Conservation (phyloP, 2,329 filamentous ascomycete species). For the Zasmidium cellare region DNA sequence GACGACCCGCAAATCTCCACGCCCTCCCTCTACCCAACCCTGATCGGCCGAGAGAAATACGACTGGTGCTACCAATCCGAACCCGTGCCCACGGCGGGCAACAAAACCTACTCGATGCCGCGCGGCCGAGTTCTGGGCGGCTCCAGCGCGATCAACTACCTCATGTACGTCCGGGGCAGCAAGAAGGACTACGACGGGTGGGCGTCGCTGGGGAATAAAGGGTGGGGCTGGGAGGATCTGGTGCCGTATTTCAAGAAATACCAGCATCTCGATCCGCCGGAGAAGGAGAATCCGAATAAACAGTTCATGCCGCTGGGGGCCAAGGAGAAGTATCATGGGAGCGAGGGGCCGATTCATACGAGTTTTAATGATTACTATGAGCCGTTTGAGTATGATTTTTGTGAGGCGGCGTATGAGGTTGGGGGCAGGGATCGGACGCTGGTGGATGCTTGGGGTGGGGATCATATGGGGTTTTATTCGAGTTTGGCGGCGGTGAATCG, state of each 20-base stretch:
- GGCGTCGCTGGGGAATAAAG: constrained; percentile 27
- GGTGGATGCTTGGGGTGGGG: constrained; percentile 34
- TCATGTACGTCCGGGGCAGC: constrained; percentile 36
- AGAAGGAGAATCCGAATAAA: constrained; percentile 17
- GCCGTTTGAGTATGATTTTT: constrained; percentile 40
- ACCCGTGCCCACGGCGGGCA: constrained; percentile 21
- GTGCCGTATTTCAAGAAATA: constrained; percentile 32
- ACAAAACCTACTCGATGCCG: constrained; percentile 33
- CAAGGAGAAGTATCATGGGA: constrained; percentile 36
- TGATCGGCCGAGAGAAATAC: constrained; percentile 36
- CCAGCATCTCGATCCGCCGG: constrained; percentile 20
- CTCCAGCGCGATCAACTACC: constrained; percentile 41
- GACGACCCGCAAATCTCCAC: constrained; percentile 34
- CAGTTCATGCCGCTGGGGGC: constrained; percentile 23
- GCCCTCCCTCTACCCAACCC: constrained; percentile 32
- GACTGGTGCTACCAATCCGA: constrained; percentile 36
- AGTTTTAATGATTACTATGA: constrained; percentile 39
- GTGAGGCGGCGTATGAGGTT: constrained; percentile 36
- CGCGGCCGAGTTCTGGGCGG: constrained; percentile 43
- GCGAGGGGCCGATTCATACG: constrained; percentile 35
- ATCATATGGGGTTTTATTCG: constrained; percentile 36
- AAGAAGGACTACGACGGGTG: constrained; percentile 39
- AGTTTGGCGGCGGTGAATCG: constrained; percentile 35
- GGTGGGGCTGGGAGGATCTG: constrained; percentile 32
- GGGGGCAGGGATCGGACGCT: constrained; percentile 32